Percentiles rank a stretch among this genome's conserved stretches.
Evolutionary conservation across 331 rosid species (phyloP).

Genomic region (Malus hybrid): DNA sequence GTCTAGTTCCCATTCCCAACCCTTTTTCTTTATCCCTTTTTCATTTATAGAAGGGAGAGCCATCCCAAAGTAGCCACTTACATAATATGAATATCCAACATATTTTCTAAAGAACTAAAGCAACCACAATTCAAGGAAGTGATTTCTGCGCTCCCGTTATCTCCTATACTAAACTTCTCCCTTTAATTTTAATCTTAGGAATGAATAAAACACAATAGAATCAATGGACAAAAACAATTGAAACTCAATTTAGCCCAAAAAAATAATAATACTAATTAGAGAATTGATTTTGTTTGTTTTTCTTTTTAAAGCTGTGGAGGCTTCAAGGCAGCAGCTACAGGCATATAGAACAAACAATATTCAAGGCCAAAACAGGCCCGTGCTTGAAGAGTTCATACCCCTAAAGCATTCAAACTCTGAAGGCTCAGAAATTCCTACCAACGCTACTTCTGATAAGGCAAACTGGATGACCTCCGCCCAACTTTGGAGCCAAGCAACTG

Average conservation of each 20-base stretch:
- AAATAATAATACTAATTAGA: not conserved
- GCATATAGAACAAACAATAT: conserved; percentile 31
- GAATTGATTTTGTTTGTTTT: not conserved
- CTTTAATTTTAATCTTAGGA: too few species aligned
- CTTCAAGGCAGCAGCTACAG: conserved; percentile 67
- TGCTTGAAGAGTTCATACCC: conserved; percentile 91
- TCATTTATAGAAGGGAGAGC: conserved; percentile 23
- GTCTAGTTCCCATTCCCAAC: not conserved
- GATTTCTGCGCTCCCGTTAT: too few species aligned
- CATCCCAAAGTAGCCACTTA: conserved; percentile 3
- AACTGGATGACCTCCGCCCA: conserved; percentile 97
- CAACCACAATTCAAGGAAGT: not conserved
- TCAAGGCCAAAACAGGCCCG: conserved; percentile 44
- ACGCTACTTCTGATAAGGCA: conserved; percentile 59
- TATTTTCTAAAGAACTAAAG: conserved; percentile 8
- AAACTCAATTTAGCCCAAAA: not conserved
- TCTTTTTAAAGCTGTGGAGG: conserved; percentile 62
- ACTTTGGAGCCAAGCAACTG: conserved; percentile 87
- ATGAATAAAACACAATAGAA: too few species aligned
- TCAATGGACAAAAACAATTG: too few species aligned
- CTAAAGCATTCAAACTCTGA: conserved; percentile 54
- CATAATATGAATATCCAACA: not conserved
- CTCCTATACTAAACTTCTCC: too few species aligned
- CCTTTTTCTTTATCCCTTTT: conserved; percentile 14
- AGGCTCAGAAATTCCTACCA: conserved; percentile 38